Evolutionary conservation across 2,329 filamentous ascomycete genomes (phyloP).

Genomic region (Beauveria caledonica): DNA sequence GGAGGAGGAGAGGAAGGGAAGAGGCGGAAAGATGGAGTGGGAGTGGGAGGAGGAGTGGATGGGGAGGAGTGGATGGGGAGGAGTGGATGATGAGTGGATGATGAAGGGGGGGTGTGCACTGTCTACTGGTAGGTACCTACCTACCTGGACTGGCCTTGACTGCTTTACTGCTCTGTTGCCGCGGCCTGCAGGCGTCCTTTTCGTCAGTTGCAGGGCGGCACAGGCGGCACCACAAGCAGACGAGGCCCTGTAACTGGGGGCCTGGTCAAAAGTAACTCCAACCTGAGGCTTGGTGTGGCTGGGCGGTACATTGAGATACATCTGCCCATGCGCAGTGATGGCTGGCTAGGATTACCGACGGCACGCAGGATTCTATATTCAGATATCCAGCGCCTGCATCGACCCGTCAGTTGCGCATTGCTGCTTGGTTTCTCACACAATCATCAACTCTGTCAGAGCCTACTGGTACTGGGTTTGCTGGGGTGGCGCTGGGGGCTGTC

Average conservation of each 20-base stretch:
- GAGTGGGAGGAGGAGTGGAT: slow-evolving; percentile 10
- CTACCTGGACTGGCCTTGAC: not conserved
- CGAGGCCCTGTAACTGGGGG: not conserved
- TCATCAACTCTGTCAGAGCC: too few relatives aligned
- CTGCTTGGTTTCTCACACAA: too few relatives aligned
- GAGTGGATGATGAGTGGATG: slow-evolving; percentile 16
- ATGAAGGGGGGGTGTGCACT: slow-evolving; percentile 14
- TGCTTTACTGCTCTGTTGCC: too few relatives aligned
- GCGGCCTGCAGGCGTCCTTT: not conserved
- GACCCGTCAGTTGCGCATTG: too few relatives aligned
- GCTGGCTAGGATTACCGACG: too few relatives aligned
- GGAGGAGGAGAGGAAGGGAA: not conserved
- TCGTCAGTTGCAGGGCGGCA: not conserved
- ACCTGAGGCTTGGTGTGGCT: not conserved
- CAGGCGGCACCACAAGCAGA: not conserved
- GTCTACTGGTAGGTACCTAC: too few relatives aligned
- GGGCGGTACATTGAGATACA: not conserved
- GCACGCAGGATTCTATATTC: too few relatives aligned
- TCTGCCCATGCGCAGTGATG: too few relatives aligned
- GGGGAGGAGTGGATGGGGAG: slow-evolving; percentile 16
- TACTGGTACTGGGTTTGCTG: not conserved
- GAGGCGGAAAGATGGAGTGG: slow-evolving; percentile 17
- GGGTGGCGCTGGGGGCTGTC: slow-evolving; percentile 5
- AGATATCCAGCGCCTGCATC: too few relatives aligned
- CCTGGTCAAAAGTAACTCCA: too few relatives aligned